These are phyloP conservation scores for Helenozyma baotianmanensis DNA, from an alignment of 805 yeast species.

Conservation along the genomic window DNA sequence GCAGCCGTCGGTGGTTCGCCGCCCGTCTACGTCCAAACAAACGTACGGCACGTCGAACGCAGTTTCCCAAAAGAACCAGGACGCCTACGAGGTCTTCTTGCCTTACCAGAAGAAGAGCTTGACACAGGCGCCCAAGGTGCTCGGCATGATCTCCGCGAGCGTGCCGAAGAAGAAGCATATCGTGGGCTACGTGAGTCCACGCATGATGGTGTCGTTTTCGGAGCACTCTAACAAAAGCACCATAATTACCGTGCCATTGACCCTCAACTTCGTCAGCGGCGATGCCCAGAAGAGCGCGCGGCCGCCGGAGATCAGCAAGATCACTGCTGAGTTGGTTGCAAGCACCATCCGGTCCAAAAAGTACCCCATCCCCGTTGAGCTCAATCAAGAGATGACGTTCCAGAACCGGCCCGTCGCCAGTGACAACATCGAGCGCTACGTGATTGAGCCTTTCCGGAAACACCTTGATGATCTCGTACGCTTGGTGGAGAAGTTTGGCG, in stretches of 20 bases:
- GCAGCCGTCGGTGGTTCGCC: conserved; percentile 4
- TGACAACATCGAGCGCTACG: conserved; percentile 19
- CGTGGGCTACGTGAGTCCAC: conserved; percentile 11
- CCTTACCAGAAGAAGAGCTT: conserved; percentile 20
- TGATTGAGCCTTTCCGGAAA: conserved; percentile 18
- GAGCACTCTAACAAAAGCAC: conserved; percentile 1
- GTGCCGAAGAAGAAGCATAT: conserved; percentile 13
- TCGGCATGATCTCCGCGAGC: conserved; percentile 18
- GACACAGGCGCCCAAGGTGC: conserved; percentile 18
- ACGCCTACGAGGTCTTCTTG: conserved; percentile 12
- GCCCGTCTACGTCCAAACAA: conserved; percentile 15
- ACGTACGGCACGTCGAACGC: conserved; percentile 5
- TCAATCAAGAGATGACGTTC: conserved; percentile 13
- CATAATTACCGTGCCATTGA: conserved; percentile 3
- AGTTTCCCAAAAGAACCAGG: neutral
- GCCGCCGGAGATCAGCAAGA: conserved; percentile 14
- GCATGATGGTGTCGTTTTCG: conserved; percentile 2
- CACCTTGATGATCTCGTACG: conserved; percentile 16
- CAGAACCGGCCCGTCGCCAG: conserved; percentile 9
- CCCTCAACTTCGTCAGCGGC: conserved; percentile 5
- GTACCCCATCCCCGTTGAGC: conserved; percentile 20
- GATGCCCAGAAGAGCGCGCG: conserved; percentile 4
- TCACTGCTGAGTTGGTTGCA: conserved; percentile 12
- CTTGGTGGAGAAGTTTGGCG: conserved; percentile 14
- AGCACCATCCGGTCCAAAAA: conserved; percentile 24